Evolutionary conservation across 345 rosid genomes (phyloP), one percentile per base, ranked within the genome.

Genomic region (Camelina sativa): DNA sequence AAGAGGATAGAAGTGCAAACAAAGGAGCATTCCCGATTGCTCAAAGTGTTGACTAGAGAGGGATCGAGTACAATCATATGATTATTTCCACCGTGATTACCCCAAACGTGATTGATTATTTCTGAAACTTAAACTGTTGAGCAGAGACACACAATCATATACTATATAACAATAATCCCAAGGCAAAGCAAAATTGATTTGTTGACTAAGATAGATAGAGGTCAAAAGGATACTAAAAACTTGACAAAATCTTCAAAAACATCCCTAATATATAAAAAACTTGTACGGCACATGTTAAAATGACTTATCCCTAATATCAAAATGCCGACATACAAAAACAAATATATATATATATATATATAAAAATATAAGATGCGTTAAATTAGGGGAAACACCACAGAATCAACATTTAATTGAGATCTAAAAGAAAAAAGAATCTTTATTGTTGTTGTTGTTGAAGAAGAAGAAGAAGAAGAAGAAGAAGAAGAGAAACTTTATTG

Each of bases 361-460:
- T 35, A 19, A 28, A 23, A 23, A 23, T 2, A 10, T 9, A n/a
- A 9, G 6, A 38, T n/a, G 17, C 48, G 65, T 7, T 7, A 0
- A 40, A 20, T 20, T 61, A 15, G 68, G 76, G 7, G 48, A 15
- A 43, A 35, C 16, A 32, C 1, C 34, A 51, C 43, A 51, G 68
- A 75, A 59, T 67, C 73, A 17, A 1, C 51, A 63, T 54, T 28
- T 30, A 47, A 68, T 28, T 67, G 58, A 62, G 80, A 70, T 76
- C 80, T 62, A 53, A 16, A 15, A 20, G 4, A 13, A 56, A 13
- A 48, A 43, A 41, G 52, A 68, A 61, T 65, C 59, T 46, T n/a
- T 65, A 32, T 65, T 58, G 17, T 5, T n/a, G 30, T 2, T 11
- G 53, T 50, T 32, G 35, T 32, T 32, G 35, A 0, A 16, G 48